A percentile compares a stretch with the other conserved stretches of the same genome.
phyloP scores from a whole-genome alignment of 139 green algal genomes.

The Helicosporidium sp. region DNA sequence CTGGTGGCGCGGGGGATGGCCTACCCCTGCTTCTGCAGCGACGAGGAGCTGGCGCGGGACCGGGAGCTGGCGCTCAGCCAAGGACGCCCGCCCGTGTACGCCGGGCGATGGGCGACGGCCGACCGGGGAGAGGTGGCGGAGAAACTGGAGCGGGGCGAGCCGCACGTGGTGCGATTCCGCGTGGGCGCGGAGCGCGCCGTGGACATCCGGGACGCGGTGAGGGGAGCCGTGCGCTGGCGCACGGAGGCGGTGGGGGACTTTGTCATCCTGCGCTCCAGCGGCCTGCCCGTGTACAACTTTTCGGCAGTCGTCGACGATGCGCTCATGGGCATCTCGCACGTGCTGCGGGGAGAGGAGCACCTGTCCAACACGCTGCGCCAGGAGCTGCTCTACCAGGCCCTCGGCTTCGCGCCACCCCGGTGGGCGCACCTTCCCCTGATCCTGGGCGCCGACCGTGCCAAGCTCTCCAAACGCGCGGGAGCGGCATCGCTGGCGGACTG shows the following conservation, averaged over 20 bases:
- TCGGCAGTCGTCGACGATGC: slow-evolving; percentile 95
- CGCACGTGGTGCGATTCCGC: slow-evolving; percentile 83
- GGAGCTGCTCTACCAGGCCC: slow-evolving; percentile 84
- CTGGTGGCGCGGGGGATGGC: slow-evolving; percentile 62
- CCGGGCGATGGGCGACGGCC: slow-evolving; percentile 77
- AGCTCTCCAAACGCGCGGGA: slow-evolving; percentile 92
- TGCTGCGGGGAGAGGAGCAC: slow-evolving; percentile 95
- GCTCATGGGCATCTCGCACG: slow-evolving; percentile 89
- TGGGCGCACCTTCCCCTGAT: slow-evolving; percentile 95
- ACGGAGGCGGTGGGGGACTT: slow-evolving; percentile 97
- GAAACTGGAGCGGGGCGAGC: slow-evolving; percentile 50
- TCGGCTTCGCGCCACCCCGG: slow-evolving; percentile 59
- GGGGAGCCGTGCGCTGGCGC: slow-evolving; percentile 81
- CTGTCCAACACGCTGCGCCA: slow-evolving; percentile 91
- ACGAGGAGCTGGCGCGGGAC: slow-evolving; percentile 79
- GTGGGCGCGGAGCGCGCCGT: slow-evolving; percentile 45
- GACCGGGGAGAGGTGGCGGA: slow-evolving; percentile 61
- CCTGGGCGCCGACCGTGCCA: slow-evolving; percentile 87
- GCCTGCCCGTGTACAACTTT: slow-evolving; percentile 98
- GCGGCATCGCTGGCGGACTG: slow-evolving; percentile 95
- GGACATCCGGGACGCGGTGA: slow-evolving; percentile 50
- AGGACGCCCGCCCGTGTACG: slow-evolving; percentile 89
- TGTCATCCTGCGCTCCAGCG: slow-evolving; percentile 87
- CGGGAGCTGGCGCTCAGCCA: slow-evolving; percentile 67
- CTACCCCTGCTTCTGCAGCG: slow-evolving; percentile 98